Evolutionary conservation across 2,329 filamentous ascomycete genomes (phyloP).

Genomic region (Calycina herbarum): DNA sequence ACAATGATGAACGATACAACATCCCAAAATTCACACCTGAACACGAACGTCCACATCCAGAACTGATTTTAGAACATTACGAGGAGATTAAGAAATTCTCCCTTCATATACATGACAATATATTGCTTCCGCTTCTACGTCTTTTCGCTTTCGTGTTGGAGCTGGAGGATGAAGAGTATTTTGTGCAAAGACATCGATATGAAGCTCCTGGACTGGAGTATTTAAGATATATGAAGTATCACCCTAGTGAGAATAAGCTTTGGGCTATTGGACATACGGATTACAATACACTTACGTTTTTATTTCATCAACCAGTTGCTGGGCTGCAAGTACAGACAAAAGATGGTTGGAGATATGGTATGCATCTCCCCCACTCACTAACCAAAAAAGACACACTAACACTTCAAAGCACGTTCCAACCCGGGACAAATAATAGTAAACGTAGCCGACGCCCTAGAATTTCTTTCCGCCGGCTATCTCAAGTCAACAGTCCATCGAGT

Average conservation of each 20-base stretch:
- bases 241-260: constrained; percentile 46
- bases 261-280: constrained; percentile 55
- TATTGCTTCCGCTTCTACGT: constrained; percentile 55
- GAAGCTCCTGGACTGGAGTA: constrained; percentile 56
- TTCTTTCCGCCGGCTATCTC: constrained; percentile 48
- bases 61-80: constrained; percentile 49
- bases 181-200: constrained; percentile 55
- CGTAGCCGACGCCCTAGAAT: constrained; percentile 48
- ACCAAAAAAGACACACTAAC: background rate
- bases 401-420: background rate
- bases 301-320: constrained; percentile 57
- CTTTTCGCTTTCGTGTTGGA: constrained; percentile 61
- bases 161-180: constrained; percentile 54
- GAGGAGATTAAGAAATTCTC: constrained; percentile 55
- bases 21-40: constrained; percentile 54
- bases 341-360: constrained; percentile 46
- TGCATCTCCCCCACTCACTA: background rate
- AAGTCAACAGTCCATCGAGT: constrained; percentile 45
- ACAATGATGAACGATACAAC: constrained; percentile 59
- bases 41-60: constrained; percentile 46
- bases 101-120: constrained; percentile 47
- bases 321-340: constrained; percentile 53
- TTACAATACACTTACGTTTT: constrained; percentile 52
- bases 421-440: constrained; percentile 45
- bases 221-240: constrained; percentile 59